Conservation (phyloP, 176 grass and related monocot species). For the Olyra latifolia region DNA sequence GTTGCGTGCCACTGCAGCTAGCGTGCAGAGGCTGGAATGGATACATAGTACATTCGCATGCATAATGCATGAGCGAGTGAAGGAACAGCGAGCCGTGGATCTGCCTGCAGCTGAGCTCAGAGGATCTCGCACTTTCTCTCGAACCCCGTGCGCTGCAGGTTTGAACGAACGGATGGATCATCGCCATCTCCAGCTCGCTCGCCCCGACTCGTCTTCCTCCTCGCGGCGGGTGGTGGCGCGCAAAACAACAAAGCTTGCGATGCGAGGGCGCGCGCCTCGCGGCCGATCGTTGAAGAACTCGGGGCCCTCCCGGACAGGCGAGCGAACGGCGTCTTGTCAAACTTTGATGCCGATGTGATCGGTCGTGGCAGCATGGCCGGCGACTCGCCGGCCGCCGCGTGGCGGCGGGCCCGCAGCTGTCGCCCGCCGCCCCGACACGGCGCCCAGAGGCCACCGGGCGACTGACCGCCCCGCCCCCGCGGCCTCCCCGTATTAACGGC, state of each 20-base stretch:
- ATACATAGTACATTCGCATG: too few relatives aligned
- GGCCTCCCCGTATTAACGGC: neutral
- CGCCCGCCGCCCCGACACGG: conserved; percentile 15
- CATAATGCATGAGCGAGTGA: neutral
- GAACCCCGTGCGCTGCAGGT: neutral
- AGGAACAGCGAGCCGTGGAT: neutral
- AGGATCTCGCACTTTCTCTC: neutral
- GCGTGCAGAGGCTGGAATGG: too few relatives aligned
- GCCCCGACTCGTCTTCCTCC: too few relatives aligned
- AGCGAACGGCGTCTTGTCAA: conserved; percentile 20
- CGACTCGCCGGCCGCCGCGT: neutral
- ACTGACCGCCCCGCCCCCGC: neutral
- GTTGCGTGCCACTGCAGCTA: too few relatives aligned
- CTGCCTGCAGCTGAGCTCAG: neutral
- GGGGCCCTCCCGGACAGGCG: neutral
- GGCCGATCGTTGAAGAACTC: neutral
- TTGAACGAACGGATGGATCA: neutral
- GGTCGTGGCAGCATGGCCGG: neutral
- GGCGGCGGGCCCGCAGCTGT: neutral
- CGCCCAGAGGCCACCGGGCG: neutral
- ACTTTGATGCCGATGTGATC: conserved; percentile 25
- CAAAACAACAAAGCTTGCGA: too few relatives aligned
- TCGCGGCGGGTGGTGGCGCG: too few relatives aligned
- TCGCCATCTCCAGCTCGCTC: too few relatives aligned
- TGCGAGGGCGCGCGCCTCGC: too few relatives aligned